Evolutionary conservation across 208 protist genomes (phyloP), one percentile per base, ranked within the genome.

Genomic region (Crithidia expoeki): DNA sequence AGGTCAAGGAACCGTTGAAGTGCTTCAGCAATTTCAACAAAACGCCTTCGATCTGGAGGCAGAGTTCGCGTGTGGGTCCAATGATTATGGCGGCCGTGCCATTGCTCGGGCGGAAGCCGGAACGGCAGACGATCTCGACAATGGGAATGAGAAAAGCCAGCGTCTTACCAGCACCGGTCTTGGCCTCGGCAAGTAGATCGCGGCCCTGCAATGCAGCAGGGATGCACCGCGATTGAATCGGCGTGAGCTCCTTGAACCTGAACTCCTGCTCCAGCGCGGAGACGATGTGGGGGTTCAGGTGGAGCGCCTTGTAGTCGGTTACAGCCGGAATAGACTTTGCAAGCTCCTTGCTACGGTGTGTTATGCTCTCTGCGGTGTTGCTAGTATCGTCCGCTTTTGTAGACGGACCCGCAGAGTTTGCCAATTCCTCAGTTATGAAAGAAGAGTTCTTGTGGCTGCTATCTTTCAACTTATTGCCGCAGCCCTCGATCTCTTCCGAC

Each of bases 131-230:
- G 33, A 99, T 94, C 79, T 99, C 98, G 1, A 99, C 93, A 19
- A 97, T 96, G 16, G 99, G 99, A 49, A 99, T 97, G 17, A 99
- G 82, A 85, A 99, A 99, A 4, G 98, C 98, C 0, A 99, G 76
- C 46, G 99, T 99, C 85, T 99, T 99, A 34, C 98, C 98, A 21
- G 85, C 86, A 34, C 97, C 96, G 3, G 96, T 98, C 81, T 98
- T 97, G 10, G 96, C 95, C 87, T 98, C 93, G 0, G 91, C 97
- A 12, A 98, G 85, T 17, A 98, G 67, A 63, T 98, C 94, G 25
- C 85, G 80, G 1, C 96, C 94, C 47, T 81, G 72, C 34, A 99
- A 82, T 0, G 94, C 86, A 25, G 86, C 87, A 28, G 96, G 96
- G 55, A 98, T 93, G 68, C 87, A 92, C 40, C 86, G 86, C 10